Conservation (phyloP, 2,329 filamentous ascomycete species). For the Byssochlamys sp. region DNA sequence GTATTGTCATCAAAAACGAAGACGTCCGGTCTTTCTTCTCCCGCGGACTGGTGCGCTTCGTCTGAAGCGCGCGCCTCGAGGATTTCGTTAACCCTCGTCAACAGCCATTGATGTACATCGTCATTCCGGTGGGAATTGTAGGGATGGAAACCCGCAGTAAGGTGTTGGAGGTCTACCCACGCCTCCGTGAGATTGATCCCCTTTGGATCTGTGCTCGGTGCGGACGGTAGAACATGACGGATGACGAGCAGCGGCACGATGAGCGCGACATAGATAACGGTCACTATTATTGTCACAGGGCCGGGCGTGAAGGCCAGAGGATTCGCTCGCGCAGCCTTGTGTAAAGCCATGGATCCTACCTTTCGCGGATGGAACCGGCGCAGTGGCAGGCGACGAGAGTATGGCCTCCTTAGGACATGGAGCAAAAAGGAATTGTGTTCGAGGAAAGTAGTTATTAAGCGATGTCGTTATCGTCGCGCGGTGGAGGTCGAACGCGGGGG, state of each 20-base stretch:
- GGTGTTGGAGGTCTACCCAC: constrained; percentile 69
- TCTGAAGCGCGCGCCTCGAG: constrained; percentile 48
- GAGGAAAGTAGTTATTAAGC: background rate
- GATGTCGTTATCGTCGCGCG: background rate
- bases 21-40: constrained; percentile 21
- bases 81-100: constrained; percentile 62
- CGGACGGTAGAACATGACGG: constrained; percentile 64
- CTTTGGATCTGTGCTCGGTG: constrained; percentile 47
- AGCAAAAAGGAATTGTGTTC: background rate
- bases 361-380: background rate
- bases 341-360: constrained; percentile 21
- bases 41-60: constrained; percentile 8
- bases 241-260: constrained; percentile 62
- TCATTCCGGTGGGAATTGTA: constrained; percentile 84
- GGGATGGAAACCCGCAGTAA: constrained; percentile 71
- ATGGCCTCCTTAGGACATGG: background rate
- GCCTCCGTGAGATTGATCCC: constrained; percentile 77
- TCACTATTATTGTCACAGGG: constrained; percentile 72
- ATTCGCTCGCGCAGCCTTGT: constrained; percentile 25
- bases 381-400: background rate
- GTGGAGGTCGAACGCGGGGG: background rate
- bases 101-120: constrained; percentile 63
- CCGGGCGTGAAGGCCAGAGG: constrained; percentile 66
- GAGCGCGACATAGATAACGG: constrained; percentile 66
- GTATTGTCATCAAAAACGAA: constrained; percentile 69